phyloP scores from a whole-genome alignment of 345 rosid genomes.

The Eucalyptus marginata region DNA sequence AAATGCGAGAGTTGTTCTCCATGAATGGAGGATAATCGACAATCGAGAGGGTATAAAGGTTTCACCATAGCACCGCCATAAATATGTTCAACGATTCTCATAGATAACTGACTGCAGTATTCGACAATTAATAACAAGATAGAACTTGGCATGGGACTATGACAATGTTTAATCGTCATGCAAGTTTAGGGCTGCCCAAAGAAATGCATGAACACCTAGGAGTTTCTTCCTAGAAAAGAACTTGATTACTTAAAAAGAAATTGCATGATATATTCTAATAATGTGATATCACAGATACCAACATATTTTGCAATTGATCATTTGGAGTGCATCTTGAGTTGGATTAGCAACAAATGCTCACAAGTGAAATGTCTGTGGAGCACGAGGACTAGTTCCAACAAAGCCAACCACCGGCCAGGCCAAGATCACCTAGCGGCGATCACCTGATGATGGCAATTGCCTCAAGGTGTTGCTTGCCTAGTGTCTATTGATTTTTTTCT shows the following conservation, averaged over 20 bases:
- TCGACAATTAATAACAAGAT: neutral
- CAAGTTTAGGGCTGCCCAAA: fast-evolving
- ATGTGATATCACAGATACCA: neutral
- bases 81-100: neutral
- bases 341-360: neutral
- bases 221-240: neutral
- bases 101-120: neutral
- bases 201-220: neutral
- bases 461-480: neutral
- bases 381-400: neutral
- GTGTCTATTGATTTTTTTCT: neutral
- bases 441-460: neutral
- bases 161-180: fast-evolving
- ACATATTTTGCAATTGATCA: neutral
- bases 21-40: neutral
- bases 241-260: neutral
- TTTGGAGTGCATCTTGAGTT: neutral
- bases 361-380: neutral
- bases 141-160: neutral
- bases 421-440: neutral
- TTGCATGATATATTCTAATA: neutral
- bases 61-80: neutral
- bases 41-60: neutral
- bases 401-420: neutral
- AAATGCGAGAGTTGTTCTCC: neutral